phyloP scores from a whole-genome alignment of 805 yeast genomes.

The Candida namnaoensis region DNA sequence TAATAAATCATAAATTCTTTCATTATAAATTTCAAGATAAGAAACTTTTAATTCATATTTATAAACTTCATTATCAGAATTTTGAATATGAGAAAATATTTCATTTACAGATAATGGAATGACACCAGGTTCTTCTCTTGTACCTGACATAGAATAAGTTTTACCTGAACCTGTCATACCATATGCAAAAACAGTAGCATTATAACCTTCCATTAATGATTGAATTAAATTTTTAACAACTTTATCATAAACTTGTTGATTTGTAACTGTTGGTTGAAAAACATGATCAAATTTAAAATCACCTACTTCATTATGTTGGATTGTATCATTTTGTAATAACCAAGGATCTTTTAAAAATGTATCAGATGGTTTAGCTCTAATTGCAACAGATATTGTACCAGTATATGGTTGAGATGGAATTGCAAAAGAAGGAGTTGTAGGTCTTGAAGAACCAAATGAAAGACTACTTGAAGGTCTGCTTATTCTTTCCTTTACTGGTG shows the following conservation, averaged over 20 bases:
- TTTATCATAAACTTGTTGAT: constrained; percentile 50
- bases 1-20: constrained; percentile 71
- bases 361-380: constrained; percentile 63
- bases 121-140: constrained; percentile 53
- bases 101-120: constrained; percentile 59
- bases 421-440: constrained; percentile 14
- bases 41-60: constrained; percentile 49
- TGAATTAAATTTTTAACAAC: constrained; percentile 45
- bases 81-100: constrained; percentile 33
- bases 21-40: constrained; percentile 83
- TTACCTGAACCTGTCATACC: neutral
- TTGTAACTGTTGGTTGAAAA: constrained; percentile 46
- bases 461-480: constrained; percentile 1
- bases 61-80: constrained; percentile 14
- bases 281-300: constrained; percentile 75
- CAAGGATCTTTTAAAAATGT: constrained; percentile 22
- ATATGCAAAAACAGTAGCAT: constrained; percentile 80
- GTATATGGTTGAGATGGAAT: constrained; percentile 30
- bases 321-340: constrained; percentile 19
- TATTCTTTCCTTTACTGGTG: constrained; percentile 13
- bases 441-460: constrained; percentile 10
- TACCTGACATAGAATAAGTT: constrained; percentile 60
- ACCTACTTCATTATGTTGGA: constrained; percentile 53
- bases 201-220: constrained; percentile 63
- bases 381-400: constrained; percentile 69